Evolutionary conservation across 805 yeast genomes (phyloP), one percentile per base, ranked within the genome.

Genomic region (Candida pini): DNA sequence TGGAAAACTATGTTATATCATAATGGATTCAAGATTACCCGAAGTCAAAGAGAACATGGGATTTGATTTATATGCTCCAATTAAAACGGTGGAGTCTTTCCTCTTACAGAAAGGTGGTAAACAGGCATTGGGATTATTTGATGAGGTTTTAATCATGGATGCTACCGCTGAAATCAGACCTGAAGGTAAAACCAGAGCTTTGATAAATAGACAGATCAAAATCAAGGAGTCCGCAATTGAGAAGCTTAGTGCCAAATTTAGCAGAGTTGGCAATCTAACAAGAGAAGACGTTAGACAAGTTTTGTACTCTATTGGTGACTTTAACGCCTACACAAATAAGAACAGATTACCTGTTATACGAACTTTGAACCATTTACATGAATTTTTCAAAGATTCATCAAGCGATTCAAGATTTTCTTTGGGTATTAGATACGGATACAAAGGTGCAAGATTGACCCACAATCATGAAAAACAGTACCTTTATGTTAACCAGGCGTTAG

Each of bases 1-100:
- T 54, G 94, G 94, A 30, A 82, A 83, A 49, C 62, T 84, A 38
- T 79, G 84, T 61, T 83, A 83, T 56, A 84, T 83, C 83, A 77
- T 82, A 24, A 83, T 84, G 92, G 94, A 83, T 56, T 83, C 92
- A 2, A 63, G 84, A 30, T 58, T 81, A 19, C 82, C 87, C 0
- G 87, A 82, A 45, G 73, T 83, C 39, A 73, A 70, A 44, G 75
- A 71, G 12, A 77, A 76, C 33, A 71, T 83, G 79, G 90, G 79
- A 41, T 84, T 83, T 54, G 86, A 83, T 55, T 60, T 83, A 2
- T 81, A 77, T 59, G 77, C 73, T 49, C 90, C 92, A 0, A 71
- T 84, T 34, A 66, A 70, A 39, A 83, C 90, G 0, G 81, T 83
- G 1, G 51, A 69, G 29, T 43, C 64, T 2, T 71, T 63, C 35